Base-by-base conservation (phyloP, 2,329 filamentous ascomycete genomes). In the Diplodia sapinea region DNA sequence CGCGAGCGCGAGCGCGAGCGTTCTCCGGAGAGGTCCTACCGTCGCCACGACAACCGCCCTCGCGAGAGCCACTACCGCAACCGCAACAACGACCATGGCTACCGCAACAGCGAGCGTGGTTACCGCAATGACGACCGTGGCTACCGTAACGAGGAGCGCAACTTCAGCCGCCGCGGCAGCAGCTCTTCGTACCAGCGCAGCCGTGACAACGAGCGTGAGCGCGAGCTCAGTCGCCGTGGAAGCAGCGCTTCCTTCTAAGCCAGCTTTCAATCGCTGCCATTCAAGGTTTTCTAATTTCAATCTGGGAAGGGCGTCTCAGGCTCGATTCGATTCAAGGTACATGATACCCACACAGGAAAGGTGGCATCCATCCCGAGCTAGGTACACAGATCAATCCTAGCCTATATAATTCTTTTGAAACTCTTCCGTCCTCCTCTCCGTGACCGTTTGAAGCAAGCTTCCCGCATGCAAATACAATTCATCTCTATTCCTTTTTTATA, bases 311-410 rank as follows among this genome's bases (percentile, higher is more conserved):
- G 52, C 29, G 31, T 55, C 29, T 36, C n/a, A 20, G 52, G 52
- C 20, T 36, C 29, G 38, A n/a, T 33, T 36, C 26, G 31, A n/a
- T 36, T 55, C 29, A 50, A 11, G 57, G 40, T 50, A 26, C 23
- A 62, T 36, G 43, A 62, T 62, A 62, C 57, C 57, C 57, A 50
- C 36, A 50, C 17, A 26, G 40, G 49, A 50, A 50, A 33, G 43
- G 40, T 23, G 23, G 8, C 6, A 52, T 56, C 17, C 31, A 2
- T 38, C n/a, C 31, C 29, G 31, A 20, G 54, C 54, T 56, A 38
- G 54, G 54, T 56, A 38, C 54, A 56, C 29, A 31, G 9, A 55
- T n/a, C 33, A 56, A 15, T 20, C 33, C 54, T 56, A 40, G 54
- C 54, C 7, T 23, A 11, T 40, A n/a, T 56, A 47, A 26, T 26